Conservation (phyloP, 192 early-diverging fungal genomes). For the Oehlia diaphana region DNA sequence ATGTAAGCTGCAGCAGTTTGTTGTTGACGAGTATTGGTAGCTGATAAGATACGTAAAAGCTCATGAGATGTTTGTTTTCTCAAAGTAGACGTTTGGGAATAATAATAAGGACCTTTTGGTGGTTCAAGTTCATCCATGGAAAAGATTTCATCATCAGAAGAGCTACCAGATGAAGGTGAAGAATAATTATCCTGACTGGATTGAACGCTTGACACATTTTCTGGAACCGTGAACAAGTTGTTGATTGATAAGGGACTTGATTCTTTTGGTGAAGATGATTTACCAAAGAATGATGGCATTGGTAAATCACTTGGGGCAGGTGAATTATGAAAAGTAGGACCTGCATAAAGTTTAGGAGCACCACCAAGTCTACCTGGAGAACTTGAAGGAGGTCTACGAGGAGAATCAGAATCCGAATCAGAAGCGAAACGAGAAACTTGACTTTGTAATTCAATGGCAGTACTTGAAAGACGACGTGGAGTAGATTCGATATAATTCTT, state of each 20-base stretch:
- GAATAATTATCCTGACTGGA: background rate
- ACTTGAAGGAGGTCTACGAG: background rate
- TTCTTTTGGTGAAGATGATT: conserved; percentile 12
- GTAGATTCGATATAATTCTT: background rate
- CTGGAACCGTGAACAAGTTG: background rate
- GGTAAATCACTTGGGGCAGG: conserved; percentile 55
- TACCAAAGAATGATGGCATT: conserved; percentile 46
- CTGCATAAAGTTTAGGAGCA: conserved; percentile 44
- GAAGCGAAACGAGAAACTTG: background rate
- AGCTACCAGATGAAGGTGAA: background rate
- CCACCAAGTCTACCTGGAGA: background rate
- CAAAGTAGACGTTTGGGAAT: background rate
- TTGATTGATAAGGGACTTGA: conserved; percentile 23
- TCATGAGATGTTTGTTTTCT: conserved; percentile 25
- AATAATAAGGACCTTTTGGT: background rate
- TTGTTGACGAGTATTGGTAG: background rate
- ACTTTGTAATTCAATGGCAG: conserved; percentile 13
- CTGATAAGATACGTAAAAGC: conserved; percentile 31
- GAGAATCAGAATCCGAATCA: background rate
- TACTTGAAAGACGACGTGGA: conserved; percentile 3
- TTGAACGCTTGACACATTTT: conserved; percentile 27
- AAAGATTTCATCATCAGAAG: conserved; percentile 28
- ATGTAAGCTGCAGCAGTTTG: conserved; percentile 31
- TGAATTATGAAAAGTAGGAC: conserved; percentile 59
- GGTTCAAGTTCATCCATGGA: conserved; percentile 31